Percentiles rank a stretch among this genome's conserved stretches.
These are phyloP conservation scores for Sesbania bispinosa DNA, from an alignment of 306 rosid genomes.

Conservation along the genomic window DNA sequence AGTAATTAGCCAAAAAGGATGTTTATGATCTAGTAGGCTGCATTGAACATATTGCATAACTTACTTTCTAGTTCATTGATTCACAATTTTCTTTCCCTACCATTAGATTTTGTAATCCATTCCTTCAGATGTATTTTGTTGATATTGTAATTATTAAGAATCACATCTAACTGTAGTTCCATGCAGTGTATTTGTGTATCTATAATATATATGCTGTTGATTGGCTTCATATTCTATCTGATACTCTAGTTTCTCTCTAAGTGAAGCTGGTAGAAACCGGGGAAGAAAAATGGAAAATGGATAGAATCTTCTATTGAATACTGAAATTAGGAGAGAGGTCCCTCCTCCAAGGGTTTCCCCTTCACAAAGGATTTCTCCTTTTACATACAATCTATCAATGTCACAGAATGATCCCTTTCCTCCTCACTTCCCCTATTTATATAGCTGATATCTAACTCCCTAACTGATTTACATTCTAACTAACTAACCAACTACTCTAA, in stretches of 20 bases:
- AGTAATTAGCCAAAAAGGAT: constrained; percentile 9
- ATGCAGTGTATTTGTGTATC: not conserved
- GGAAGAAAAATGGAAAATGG: too few relatives aligned
- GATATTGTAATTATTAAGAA: constrained; percentile 9
- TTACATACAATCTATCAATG: too few relatives aligned
- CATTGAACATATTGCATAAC: not conserved
- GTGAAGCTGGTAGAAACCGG: too few relatives aligned
- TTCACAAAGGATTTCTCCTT: too few relatives aligned
- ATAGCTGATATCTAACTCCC: too few relatives aligned
- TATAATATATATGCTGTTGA: constrained; percentile 11
- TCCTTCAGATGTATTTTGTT: not conserved
- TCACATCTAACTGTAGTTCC: constrained; percentile 10
- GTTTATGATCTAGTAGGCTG: constrained; percentile 21
- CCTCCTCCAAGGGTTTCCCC: too few relatives aligned
- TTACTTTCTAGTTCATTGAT: constrained; percentile 10
- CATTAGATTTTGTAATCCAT: constrained; percentile 7
- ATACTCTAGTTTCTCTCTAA: not conserved
- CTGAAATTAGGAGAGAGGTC: too few relatives aligned
- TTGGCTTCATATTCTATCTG: constrained; percentile 12
- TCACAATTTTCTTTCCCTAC: not conserved
- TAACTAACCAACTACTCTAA: too few relatives aligned
- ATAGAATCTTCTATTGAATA: too few relatives aligned
- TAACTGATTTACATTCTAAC: too few relatives aligned
- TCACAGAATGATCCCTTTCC: too few relatives aligned
- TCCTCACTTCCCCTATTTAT: too few relatives aligned